A percentile compares a stretch with the other conserved stretches of the same genome.
Evolutionary conservation across 139 green algal species (phyloP).

Genomic region (Astrephomene gubernaculifera): DNA sequence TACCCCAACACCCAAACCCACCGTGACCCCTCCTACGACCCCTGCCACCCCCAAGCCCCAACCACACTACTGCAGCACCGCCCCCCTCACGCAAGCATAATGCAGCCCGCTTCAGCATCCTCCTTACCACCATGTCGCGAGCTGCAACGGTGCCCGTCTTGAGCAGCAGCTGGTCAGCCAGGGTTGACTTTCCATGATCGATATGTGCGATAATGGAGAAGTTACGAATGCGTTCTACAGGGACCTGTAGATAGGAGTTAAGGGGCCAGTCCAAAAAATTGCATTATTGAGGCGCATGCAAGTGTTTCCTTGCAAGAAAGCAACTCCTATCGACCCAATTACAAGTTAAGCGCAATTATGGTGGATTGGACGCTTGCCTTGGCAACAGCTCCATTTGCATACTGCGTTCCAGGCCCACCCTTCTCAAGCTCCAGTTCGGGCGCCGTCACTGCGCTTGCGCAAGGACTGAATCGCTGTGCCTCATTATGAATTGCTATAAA

Average conservation of each 20-base stretch:
- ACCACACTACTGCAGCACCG: no score
- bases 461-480: background rate
- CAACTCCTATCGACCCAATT: no score
- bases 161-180: conserved; percentile 85
- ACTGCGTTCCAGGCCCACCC: conserved; percentile 33
- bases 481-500: no score
- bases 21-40: no score
- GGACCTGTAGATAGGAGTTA: conserved; percentile 40
- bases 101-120: background rate
- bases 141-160: conserved; percentile 86
- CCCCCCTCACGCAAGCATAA: no score
- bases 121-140: conserved; percentile 45
- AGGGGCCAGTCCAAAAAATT: background rate
- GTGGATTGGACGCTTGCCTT: no score
- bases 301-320: no score
- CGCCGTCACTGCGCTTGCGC: background rate
- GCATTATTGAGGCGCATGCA: no score
- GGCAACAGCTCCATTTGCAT: conserved; percentile 25
- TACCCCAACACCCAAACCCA: no score
- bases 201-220: conserved; percentile 93
- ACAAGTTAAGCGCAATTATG: no score
- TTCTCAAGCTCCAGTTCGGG: conserved; percentile 26
- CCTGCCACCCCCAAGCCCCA: no score
- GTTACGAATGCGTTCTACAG: conserved; percentile 76
- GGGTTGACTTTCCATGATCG: conserved; percentile 90